phyloP scores from a whole-genome alignment of 179 eudicot species.

The Beta macrorhiza region DNA sequence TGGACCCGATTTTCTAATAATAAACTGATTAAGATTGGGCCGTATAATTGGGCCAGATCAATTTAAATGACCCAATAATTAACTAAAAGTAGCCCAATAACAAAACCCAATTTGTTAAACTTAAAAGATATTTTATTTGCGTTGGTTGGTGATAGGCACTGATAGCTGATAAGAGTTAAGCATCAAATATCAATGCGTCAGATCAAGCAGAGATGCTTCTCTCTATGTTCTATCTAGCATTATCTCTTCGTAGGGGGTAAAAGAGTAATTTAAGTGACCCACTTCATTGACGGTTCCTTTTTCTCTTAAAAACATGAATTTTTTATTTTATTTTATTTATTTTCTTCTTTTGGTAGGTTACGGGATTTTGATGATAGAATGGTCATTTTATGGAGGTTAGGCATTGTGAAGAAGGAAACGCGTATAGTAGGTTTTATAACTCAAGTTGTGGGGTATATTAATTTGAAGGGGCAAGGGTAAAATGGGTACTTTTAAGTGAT shows the following conservation, averaged over 20 bases:
- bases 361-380: neutral
- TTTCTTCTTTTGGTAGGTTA: neutral
- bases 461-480: neutral
- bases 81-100: neutral
- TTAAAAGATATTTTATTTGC: constrained; percentile 3
- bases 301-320: too few species aligned
- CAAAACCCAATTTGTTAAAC: neutral
- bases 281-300: too few species aligned
- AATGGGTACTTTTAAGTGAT: neutral
- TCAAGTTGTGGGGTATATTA: constrained; percentile 10
- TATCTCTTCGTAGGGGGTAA: constrained; percentile 12
- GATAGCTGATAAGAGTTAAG: constrained; percentile 4
- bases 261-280: neutral
- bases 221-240: constrained; percentile 2
- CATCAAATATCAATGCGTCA: neutral
- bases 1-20: neutral
- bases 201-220: neutral
- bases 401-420: constrained; percentile 7
- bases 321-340: too few species aligned
- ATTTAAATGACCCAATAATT: too few species aligned
- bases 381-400: constrained; percentile 17
- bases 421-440: constrained; percentile 6
- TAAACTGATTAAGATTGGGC: too few species aligned
- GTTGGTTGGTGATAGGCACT: neutral
- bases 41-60: too few species aligned